These are phyloP conservation scores for Madurella fahalii DNA, from an alignment of 2,329 filamentous ascomycete genomes.

Conservation along the genomic window DNA sequence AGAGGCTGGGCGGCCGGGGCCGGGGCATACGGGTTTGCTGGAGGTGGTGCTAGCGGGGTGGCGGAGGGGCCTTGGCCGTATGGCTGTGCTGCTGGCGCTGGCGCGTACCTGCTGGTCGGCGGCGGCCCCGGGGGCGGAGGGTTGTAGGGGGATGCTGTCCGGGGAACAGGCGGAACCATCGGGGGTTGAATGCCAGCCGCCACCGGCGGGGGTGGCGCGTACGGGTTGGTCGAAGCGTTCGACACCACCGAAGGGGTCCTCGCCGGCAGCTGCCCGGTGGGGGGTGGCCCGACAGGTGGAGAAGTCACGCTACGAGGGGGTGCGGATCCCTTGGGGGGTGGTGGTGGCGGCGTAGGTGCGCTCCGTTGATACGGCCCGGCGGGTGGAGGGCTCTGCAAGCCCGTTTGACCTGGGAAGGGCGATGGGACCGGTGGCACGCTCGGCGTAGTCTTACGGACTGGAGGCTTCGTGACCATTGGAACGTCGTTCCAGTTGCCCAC, in stretches of 20 bases:
- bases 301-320: constrained; percentile 65
- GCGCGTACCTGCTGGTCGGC: constrained; percentile 73
- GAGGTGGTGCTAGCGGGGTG: constrained; percentile 36
- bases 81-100: constrained; percentile 56
- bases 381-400: constrained; percentile 54
- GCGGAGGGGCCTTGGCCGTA: constrained; percentile 42
- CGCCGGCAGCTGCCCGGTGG: constrained; percentile 40
- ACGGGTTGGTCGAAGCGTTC: constrained; percentile 57
- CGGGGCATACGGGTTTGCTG: constrained; percentile 44
- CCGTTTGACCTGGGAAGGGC: constrained; percentile 66
- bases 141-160: constrained; percentile 83
- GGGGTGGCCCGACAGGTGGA: constrained; percentile 58
- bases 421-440: constrained; percentile 64
- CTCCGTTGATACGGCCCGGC: constrained; percentile 57
- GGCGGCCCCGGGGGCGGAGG: constrained; percentile 67
- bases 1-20: constrained; percentile 34
- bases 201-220: constrained; percentile 52
- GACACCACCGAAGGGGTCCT: constrained; percentile 55
- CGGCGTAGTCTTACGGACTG: constrained; percentile 70
- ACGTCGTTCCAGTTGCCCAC: constrained; percentile 92
- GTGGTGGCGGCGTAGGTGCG: constrained; percentile 68
- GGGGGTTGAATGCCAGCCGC: constrained; percentile 29
- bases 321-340: constrained; percentile 76
- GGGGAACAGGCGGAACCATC: constrained; percentile 54
- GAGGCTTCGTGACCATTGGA: constrained; percentile 77